Evolutionary conservation across 495 filamentous ascomycete species (phyloP).

Genomic region (Annulohypoxylon nitens): DNA sequence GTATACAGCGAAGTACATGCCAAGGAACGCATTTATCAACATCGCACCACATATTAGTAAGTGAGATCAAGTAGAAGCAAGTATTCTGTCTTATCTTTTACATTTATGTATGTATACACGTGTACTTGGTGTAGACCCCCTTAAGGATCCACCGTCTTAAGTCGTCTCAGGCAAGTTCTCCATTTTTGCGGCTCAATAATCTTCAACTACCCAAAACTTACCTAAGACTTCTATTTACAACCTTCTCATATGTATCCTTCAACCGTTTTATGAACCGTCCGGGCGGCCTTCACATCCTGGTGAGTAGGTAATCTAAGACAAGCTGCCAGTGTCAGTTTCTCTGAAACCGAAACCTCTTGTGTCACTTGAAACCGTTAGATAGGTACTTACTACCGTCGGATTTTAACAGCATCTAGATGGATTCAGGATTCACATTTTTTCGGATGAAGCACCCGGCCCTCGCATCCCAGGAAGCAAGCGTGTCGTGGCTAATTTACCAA

Average conservation of each 20-base stretch:
- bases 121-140: too few species aligned
- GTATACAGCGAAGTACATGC: conserved; percentile 17
- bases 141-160: conserved; percentile 16
- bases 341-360: conserved; percentile 18
- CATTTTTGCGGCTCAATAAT: conserved; percentile 44
- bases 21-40: neutral
- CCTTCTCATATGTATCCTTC: conserved; percentile 12
- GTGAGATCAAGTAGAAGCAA: conserved; percentile 23
- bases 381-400: neutral
- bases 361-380: conserved; percentile 39
- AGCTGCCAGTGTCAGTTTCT: conserved; percentile 21
- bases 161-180: conserved; percentile 7
- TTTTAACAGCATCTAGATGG: conserved; percentile 13
- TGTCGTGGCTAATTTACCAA: conserved; percentile 31
- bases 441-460: conserved; percentile 50
- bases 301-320: conserved; percentile 34
- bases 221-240: neutral
- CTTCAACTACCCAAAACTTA: conserved; percentile 38
- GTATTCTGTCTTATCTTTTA: conserved; percentile 18
- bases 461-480: conserved; percentile 3
- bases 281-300: neutral
- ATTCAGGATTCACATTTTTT: conserved; percentile 18
- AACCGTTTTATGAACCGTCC: conserved; percentile 18
- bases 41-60: neutral
- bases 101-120: too few species aligned